phyloP scores from a whole-genome alignment of 768 basidiomycete genomes.

The Trichaptum fuscoviolaceum region DNA sequence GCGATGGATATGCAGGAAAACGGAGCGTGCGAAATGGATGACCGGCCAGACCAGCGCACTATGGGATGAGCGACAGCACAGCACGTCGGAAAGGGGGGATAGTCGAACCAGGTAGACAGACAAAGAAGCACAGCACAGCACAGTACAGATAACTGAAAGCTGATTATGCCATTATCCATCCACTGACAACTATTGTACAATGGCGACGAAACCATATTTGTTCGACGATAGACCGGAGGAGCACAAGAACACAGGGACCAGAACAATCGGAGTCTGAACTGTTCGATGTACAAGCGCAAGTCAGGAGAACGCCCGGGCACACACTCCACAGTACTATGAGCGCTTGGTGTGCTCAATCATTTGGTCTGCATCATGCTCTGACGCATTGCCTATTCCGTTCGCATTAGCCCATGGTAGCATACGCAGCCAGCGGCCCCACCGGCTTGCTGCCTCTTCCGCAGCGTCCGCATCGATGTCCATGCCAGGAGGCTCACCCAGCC shows the following conservation, averaged over 20 bases:
- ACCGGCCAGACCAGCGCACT: conserved; percentile 1
- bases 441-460: conserved; percentile 17
- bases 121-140: not conserved
- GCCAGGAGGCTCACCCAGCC: conserved; percentile 56
- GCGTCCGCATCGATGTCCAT: conserved; percentile 30
- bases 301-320: not conserved
- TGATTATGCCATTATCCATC: not conserved
- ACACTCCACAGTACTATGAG: not conserved
- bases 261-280: not conserved
- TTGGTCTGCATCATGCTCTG: not conserved
- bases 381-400: not conserved
- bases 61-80: conserved; percentile 1
- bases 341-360: not conserved
- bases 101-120: not conserved
- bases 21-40: not conserved
- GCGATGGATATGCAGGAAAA: not conserved
- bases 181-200: not conserved
- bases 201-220: not conserved
- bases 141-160: not conserved
- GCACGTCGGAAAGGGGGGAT: not conserved
- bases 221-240: not conserved
- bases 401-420: not conserved
- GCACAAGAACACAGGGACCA: not conserved
- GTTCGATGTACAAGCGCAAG: not conserved
- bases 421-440: conserved; percentile 17